Evolutionary conservation across 257 asterid genomes (phyloP).

Genomic region (Ophiorrhiza pumila): DNA sequence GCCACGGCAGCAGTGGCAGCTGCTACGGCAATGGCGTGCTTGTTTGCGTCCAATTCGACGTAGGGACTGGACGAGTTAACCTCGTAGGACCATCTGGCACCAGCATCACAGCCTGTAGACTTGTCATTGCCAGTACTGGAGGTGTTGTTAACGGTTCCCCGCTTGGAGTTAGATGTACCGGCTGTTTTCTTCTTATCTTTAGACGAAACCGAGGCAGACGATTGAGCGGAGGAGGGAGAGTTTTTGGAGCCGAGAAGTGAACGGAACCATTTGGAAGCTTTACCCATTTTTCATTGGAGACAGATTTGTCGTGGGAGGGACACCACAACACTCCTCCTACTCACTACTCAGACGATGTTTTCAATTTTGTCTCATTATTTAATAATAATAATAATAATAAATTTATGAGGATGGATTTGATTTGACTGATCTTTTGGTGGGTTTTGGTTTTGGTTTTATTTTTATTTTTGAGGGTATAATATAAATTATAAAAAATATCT

Average conservation of each 20-base stretch:
- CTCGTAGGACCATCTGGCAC: constrained; percentile 15
- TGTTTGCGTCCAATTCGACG: constrained; percentile 61
- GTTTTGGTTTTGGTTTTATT: background rate
- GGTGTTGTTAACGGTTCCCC: constrained; percentile 23
- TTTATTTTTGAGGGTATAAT: background rate
- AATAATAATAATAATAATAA: too few species aligned
- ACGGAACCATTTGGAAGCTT: constrained; percentile 59
- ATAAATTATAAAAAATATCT: background rate
- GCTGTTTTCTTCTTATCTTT: constrained; percentile 15
- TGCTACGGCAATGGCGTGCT: constrained; percentile 94
- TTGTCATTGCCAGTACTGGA: constrained; percentile 23
- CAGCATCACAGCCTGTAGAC: background rate
- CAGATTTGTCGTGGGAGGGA: background rate
- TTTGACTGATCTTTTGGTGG: background rate
- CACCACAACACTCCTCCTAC: too few species aligned
- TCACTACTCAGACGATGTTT: background rate
- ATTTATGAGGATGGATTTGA: background rate
- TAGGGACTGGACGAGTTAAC: constrained; percentile 38
- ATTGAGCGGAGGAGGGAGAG: constrained; percentile 27
- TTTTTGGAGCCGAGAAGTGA: constrained; percentile 48
- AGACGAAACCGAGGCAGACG: constrained; percentile 4
- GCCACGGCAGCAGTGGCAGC: constrained; percentile 98
- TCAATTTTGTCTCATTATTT: background rate
- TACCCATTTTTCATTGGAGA: constrained; percentile 63
- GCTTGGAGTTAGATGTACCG: constrained; percentile 3